Evolutionary conservation across 2,329 filamentous ascomycete species (phyloP), one percentile per base, ranked within the genome.

Genomic region (Calonectria ilicicola): DNA sequence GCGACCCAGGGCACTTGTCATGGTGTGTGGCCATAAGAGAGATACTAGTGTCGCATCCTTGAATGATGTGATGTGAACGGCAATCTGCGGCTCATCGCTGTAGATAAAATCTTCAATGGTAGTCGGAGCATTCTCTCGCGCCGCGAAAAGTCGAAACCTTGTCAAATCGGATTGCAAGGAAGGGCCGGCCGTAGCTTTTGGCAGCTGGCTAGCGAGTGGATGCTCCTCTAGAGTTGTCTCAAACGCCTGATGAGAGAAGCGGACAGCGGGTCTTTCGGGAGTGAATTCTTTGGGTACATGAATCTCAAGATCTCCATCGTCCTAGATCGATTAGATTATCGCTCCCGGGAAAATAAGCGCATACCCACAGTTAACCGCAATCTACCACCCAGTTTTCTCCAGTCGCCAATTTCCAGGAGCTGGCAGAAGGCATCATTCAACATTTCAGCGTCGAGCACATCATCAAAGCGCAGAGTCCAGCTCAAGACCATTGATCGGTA

Each of bases 21-120:
- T 78, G 0, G 84, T 85, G 76, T 91, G 89, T 1, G 86, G 84
- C 81, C 84, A 89, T 1, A 81, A 80, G 1, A 90, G 74, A 0
- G 83, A 81, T 3, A 91, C 81, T 0, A 90, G 76, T 0, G 89
- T 91, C 0, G 86, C 85, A 68, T 91, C 86, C 2, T 75, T 77
- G 76, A 91, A 90, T 0, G 84, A 84, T 3, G 85, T 84, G 47
- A 90, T 80, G 73, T 88, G 86, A 7, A 90, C 79, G 3, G 83
- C 83, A 5, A 90, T 77, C 74, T 87, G 85, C 0, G 88, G 88
- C 17, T 76, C 79, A 74, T 89, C 87, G 6, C 78, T 72, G 53
- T 79, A 77, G 6, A 87, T 49, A 70, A 85, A 87, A 65, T 88
- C 86, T 3, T 82, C 77, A 1, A 87, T 72, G 2, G 74, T 81